Conservation (phyloP, 768 basidiomycete genomes). For the Piloderma croceum region DNA sequence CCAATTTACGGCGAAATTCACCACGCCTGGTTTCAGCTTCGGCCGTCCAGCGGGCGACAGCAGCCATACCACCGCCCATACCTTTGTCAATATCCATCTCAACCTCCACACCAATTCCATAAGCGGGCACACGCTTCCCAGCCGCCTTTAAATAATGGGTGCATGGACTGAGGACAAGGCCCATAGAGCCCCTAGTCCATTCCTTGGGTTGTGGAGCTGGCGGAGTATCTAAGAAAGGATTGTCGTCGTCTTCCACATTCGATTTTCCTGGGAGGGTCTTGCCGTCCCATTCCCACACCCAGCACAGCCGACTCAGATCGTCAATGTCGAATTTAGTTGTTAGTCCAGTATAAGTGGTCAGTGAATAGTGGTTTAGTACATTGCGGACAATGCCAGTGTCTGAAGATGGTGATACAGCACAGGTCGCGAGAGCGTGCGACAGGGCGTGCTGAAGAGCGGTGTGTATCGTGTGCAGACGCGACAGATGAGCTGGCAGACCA, state of each 20-base stretch:
- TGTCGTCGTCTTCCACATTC: slow-evolving; percentile 49
- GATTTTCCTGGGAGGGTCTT: slow-evolving; percentile 29
- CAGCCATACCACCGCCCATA: slow-evolving; percentile 80
- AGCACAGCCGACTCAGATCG: slow-evolving; percentile 72
- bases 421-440: slow-evolving; percentile 80
- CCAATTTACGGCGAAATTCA: slow-evolving; percentile 54
- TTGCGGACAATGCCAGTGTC: slow-evolving; percentile 74
- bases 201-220: slow-evolving; percentile 42
- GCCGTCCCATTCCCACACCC: slow-evolving; percentile 88
- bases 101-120: slow-evolving; percentile 83
- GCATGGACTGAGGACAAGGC: slow-evolving; percentile 65
- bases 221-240: slow-evolving; percentile 60
- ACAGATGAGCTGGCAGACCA: slow-evolving; percentile 51
- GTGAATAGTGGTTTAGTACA: slow-evolving; percentile 71
- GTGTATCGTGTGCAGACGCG: slow-evolving; percentile 59
- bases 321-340: slow-evolving; percentile 57
- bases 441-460: slow-evolving; percentile 75
- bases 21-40: slow-evolving; percentile 55
- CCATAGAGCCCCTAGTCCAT: slow-evolving; percentile 80
- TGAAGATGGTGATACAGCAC: slow-evolving; percentile 67
- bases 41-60: slow-evolving; percentile 83
- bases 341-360: slow-evolving; percentile 64
- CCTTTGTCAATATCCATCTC: slow-evolving; percentile 80
- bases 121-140: slow-evolving; percentile 67
- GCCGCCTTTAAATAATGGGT: slow-evolving; percentile 66